Evolutionary conservation across 2,329 filamentous ascomycete genomes (phyloP), one percentile per base, ranked within the genome.

Genomic region (Didymella keratinophila): DNA sequence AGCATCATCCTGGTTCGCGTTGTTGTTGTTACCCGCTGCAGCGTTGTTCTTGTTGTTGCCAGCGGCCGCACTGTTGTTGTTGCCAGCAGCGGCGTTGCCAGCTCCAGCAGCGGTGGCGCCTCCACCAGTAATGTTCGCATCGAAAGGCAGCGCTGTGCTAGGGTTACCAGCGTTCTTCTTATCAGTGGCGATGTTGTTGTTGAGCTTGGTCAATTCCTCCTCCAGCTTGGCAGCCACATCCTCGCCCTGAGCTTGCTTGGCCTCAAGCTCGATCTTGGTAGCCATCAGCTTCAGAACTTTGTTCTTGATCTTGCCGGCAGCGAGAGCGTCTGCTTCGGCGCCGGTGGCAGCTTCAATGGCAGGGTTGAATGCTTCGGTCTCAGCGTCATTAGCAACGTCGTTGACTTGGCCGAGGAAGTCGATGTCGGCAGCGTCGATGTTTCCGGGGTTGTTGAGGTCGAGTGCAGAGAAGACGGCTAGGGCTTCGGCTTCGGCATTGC

Each of bases 271-370:
- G 56, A 85, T 67, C 2, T 83, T 79, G 67, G 84, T 80, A 16
- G 85, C 80, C 74, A 81, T 78, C 47, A 86, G 75, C 78, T 86
- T 87, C 51, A 86, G 73, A 23, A 87, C 83, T 78, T 86, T 86
- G 78, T 86, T 86, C 80, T 86, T 85, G 68, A 81, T 86, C 77
- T 86, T 86, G 66, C 84, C 84, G 49, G 78, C 78, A 57, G 68
- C 55, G 16, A 86, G 77, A 11, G 82, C 81, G 37, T 76, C 80
- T 0, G 77, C 79, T 2, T 77, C 73, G 20, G 74, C 76, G 27
- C 73, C 73, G 0, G 80, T 78, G 9, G 83, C 83, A 3, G 78
- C 80, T 12, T 73, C 78, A 58, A 84, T 82, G 37, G 83, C 80
- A 16, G 82, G 78, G 74, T 87, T 85, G 77, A 86, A 87, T 0